phyloP scores from a whole-genome alignment of 2,329 filamentous ascomycete species.

The Fusarium continuum region DNA sequence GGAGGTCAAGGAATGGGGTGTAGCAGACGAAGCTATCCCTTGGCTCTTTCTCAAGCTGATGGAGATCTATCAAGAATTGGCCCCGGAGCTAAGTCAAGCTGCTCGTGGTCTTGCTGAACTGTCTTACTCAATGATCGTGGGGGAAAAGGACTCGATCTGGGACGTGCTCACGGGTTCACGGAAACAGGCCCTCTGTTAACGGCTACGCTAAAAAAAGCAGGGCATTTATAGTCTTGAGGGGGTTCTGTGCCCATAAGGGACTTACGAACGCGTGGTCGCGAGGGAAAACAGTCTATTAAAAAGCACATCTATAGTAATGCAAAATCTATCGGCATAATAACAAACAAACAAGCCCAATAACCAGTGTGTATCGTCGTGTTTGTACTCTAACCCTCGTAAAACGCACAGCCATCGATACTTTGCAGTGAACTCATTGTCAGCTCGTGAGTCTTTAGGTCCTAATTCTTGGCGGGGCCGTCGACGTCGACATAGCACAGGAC shows the following conservation, averaged over 20 bases:
- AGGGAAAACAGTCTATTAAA: too few relatives aligned
- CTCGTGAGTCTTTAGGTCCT: not conserved
- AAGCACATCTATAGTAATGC: not conserved
- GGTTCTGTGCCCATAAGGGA: too few relatives aligned
- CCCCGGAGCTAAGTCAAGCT: not conserved
- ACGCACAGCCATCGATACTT: not conserved
- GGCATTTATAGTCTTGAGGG: too few relatives aligned
- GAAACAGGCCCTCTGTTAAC: too few relatives aligned
- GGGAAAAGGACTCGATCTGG: not conserved
- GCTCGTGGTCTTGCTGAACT: not conserved
- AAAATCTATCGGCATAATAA: not conserved
- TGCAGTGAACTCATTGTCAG: not conserved
- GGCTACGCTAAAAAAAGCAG: too few relatives aligned
- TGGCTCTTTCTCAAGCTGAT: slow-evolving; percentile 2
- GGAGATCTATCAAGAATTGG: not conserved
- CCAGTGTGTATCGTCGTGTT: not conserved
- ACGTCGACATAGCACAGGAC: not conserved
- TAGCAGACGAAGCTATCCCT: not conserved
- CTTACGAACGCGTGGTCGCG: too few relatives aligned
- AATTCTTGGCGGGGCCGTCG: not conserved
- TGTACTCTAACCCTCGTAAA: too few relatives aligned
- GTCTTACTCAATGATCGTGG: slow-evolving; percentile 2
- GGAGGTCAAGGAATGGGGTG: slow-evolving; percentile 12
- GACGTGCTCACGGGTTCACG: not conserved
- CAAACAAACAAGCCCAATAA: not conserved